A percentile compares a stretch with the other conserved stretches of the same genome.
Evolutionary conservation across 371 early-diverging fungal species (phyloP).

Genomic region (Mortierella sp.): DNA sequence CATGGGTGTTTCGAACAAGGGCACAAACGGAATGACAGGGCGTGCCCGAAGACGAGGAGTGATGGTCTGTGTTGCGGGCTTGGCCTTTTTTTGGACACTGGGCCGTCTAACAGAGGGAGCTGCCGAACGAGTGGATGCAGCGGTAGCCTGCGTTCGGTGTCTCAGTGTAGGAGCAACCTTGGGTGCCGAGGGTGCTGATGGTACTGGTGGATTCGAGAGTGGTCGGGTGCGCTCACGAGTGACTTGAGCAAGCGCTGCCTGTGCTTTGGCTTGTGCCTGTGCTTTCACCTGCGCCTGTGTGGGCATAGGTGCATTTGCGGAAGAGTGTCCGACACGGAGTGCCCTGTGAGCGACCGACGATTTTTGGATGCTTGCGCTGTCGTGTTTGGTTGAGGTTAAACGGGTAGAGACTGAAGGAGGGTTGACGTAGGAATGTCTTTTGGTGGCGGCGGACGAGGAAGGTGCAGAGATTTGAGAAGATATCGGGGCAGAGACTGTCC

Average conservation of each 20-base stretch:
- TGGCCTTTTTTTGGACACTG: not conserved
- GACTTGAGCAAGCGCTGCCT: not conserved
- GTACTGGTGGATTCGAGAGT: not conserved
- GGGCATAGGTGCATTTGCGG: not conserved
- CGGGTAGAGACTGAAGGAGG: not conserved
- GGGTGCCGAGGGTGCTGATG: conserved; percentile 15
- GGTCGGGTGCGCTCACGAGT: not conserved
- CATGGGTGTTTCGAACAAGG: conserved; percentile 25
- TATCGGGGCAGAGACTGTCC: not conserved
- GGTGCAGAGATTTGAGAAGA: not conserved
- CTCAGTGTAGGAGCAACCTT: conserved; percentile 18
- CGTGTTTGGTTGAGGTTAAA: not conserved
- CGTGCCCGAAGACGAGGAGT: not conserved
- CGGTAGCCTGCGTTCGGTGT: conserved; percentile 6
- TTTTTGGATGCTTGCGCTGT: conserved; percentile 2
- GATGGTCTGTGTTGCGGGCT: not conserved
- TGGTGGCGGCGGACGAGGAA: not conserved
- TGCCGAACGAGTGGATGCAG: not conserved
- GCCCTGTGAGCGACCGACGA: not conserved
- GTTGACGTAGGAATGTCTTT: not conserved
- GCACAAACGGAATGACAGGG: conserved; percentile 29
- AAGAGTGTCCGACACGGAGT: not conserved
- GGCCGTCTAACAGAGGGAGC: conserved; percentile 4
- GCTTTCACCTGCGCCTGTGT: not conserved
- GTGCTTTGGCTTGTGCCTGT: not conserved